Evolutionary conservation across 2,329 filamentous ascomycete genomes (phyloP).

Genomic region (Paecilomyces niveus): DNA sequence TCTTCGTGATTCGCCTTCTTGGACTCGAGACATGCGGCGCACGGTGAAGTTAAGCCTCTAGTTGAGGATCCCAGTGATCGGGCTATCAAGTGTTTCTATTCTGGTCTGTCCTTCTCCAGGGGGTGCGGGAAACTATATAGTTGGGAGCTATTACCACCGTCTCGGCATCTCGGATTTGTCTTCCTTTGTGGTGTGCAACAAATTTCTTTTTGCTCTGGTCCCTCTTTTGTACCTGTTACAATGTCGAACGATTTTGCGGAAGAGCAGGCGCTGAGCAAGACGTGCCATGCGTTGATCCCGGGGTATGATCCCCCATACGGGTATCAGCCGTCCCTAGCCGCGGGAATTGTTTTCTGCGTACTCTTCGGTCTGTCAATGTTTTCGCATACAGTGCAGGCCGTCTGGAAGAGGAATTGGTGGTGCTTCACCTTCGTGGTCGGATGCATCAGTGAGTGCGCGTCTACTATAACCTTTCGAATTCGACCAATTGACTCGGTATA

Average conservation of each 20-base stretch:
- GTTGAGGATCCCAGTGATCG: neutral
- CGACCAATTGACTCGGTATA: slow-evolving; percentile 5
- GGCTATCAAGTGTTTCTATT: neutral
- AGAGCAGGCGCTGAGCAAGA: slow-evolving; percentile 6
- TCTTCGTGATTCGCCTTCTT: neutral
- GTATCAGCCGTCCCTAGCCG: slow-evolving; percentile 25
- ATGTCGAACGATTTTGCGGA: neutral
- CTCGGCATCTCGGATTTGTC: neutral
- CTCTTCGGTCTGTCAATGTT: slow-evolving; percentile 30
- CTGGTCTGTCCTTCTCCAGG: neutral
- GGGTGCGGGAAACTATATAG: neutral
- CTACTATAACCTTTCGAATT: neutral
- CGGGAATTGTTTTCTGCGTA: slow-evolving; percentile 25
- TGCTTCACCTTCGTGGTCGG: slow-evolving; percentile 29
- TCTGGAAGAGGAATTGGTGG: slow-evolving; percentile 34
- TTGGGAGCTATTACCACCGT: neutral
- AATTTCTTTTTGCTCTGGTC: neutral
- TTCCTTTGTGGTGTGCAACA: neutral
- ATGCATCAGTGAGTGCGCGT: slow-evolving; percentile 22
- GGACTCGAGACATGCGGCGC: neutral
- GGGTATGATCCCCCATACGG: slow-evolving; percentile 22
- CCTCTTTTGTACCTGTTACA: neutral
- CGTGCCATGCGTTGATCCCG: slow-evolving; percentile 20
- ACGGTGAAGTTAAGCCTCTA: neutral
- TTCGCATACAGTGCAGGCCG: slow-evolving; percentile 25